Evolutionary conservation across 768 basidiomycete species (phyloP), one percentile per base, ranked within the genome.

Genomic region (Tricholomella constricta): DNA sequence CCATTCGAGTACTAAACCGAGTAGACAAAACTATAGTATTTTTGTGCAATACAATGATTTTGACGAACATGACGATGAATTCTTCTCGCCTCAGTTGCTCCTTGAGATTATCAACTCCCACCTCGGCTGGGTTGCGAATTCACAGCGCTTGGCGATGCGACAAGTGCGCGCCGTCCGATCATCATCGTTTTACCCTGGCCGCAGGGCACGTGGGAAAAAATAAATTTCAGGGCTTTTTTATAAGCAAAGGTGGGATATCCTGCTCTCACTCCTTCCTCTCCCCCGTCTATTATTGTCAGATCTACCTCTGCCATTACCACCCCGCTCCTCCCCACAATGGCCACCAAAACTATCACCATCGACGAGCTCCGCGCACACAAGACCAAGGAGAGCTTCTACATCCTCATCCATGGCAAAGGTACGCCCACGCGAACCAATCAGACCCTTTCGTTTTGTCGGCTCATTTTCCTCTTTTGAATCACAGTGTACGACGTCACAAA

Each of bases 401-500:
- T 96, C 68, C 83, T 95, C 62, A 72, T 98, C 57, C 83, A 90
- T 71, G 85, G 82, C 67, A 95, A 96, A 68, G 92, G 94, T 92
- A 58, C 52, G 61, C n/a, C n/a, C n/a, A n/a, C 42, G 45, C 40
- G 47, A 63, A 58, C 76, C 72, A 76, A 75, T 73, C 70, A 69
- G 37, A 59, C 20, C 25, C 29, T 36, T n/a, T 59, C 56, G 48
- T 62, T 73, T 75, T 69, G 69, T 69, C 31, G 54, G 37, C 63
- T 65, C 42, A 71, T 65, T 52, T 51, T 48, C 37, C 50, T 56
- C 48, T 51, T 37, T 57, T 60, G 11, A 45, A 47, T 35, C 56
- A 36, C 71, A 96, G 96, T 98, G 48, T 98, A 98, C 78, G 82
- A 96, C 73, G 87, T 88, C 58, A 85, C 93, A 34, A 89, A 89